Evolutionary conservation across 495 filamentous ascomycete species (phyloP), one percentile per base, ranked within the genome.

Genomic region (Xeromyces bisporus): DNA sequence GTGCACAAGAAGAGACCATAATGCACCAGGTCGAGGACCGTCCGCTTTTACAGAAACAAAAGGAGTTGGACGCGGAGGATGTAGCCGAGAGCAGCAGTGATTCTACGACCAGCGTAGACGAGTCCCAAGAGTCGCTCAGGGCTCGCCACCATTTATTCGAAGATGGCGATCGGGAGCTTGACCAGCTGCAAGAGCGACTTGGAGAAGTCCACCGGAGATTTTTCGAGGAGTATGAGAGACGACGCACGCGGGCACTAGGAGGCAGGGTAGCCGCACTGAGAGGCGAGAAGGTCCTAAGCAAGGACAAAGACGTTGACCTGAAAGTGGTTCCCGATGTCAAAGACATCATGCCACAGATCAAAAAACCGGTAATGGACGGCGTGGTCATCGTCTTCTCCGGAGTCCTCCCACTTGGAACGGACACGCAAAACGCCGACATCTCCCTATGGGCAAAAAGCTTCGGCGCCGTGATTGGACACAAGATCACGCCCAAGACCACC

Each of bases 11-110:
- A 38, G 78, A 86, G 43, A 71, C 75, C 1, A 68, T 99, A 10
- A 75, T 81, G 44, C 81, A 85, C 28, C 89, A 99, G 53, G 69
- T 93, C 5, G 77, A 77, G 33, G 83, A 93, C 29, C 69, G 84
- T 6, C 89, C 89, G 4, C 57, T 99, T 15, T 62, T 92, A 10
- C 74, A 85, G 38, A 73, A 89, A 42, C 89, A 99, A 47, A 79
- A 91, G 35, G 64, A 80, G 42, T 63, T 93, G 20, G 89, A 97
- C 40, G 72, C 75, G 23, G 78, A 86, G 36, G 83, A 89, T 31
- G 74, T 81, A 32, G 57, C 60, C 25, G 63, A 60, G 10, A 72
- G 74, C 32, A 48, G 49, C 17, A 55, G 40, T 24, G 52, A 61
- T 9, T 46, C 50, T 14, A 47, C 57, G 16, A 33, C 50, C 3